Base-by-base conservation (phyloP, 2,329 filamentous ascomycete genomes). In the Tolypocladium album region DNA sequence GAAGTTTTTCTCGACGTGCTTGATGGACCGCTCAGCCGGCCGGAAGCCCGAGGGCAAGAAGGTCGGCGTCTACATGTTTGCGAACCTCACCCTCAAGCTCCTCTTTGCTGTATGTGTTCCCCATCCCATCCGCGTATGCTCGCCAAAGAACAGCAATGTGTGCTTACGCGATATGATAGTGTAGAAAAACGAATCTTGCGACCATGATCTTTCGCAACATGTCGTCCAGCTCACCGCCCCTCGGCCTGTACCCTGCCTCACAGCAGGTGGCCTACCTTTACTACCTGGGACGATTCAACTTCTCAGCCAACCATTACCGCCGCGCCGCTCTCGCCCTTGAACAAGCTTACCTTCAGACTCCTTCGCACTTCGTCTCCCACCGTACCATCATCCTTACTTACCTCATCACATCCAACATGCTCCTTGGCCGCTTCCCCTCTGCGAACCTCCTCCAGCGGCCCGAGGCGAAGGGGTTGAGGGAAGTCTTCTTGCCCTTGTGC, bases 231-330 rank as follows among this genome's bases (percentile, higher is more conserved):
- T 92, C 90, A 0, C 92, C 92, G 1, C 90, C 91, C 0, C 76
- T 97, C 15, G 81, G 83, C 1, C 83, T 90, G 58, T 97, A 95
- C 69, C 91, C 92, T 2, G 90, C 90, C 27, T 83, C 88, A 7
- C 90, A 97, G 70, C 85, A 92, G 56, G 91, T 96, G 57, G 96
- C 92, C 4, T 97, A 92, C 67, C 86, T 97, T 17, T 97, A 96
- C 76, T 96, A 96, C 70, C 86, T 97, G 7, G 93, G 93, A 22
- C 88, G 92, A 61, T 97, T 93, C 74, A 86, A 92, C 69, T 91
- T 96, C 71, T 86, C 89, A 64, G 92, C 90, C 71, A 88, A 86
- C 65, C 88, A 96, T 70, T 96, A 91, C 72, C 85, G 84, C 63
- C 86, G 89, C 34, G 91, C 92, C 0, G 84, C 88, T 58, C 78